Evolutionary conservation across 2,329 filamentous ascomycete genomes (phyloP).

Genomic region (Hansfordia pulvinata): DNA sequence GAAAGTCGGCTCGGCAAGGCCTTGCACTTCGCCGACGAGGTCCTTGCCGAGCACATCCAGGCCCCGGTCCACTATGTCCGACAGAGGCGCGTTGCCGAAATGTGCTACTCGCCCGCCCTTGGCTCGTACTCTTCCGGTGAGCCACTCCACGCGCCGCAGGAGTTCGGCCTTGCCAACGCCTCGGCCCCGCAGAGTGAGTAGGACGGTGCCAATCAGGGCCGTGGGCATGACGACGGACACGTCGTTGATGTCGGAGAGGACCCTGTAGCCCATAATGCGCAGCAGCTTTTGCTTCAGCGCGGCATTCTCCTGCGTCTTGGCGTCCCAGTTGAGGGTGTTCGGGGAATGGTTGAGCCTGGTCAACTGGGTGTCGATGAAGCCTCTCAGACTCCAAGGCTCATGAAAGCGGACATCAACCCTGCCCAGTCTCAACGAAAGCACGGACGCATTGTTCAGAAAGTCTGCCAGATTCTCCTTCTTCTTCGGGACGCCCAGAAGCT

Average conservation of each 20-base stretch:
- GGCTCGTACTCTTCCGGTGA: slow-evolving; percentile 64
- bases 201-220: slow-evolving; percentile 83
- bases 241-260: slow-evolving; percentile 86
- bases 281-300: slow-evolving; percentile 58
- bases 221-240: slow-evolving; percentile 98
- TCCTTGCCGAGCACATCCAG: slow-evolving; percentile 85
- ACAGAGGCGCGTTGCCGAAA: slow-evolving; percentile 69
- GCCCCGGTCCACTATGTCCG: slow-evolving; percentile 74
- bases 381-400: slow-evolving; percentile 81
- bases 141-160: slow-evolving; percentile 79
- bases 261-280: slow-evolving; percentile 79
- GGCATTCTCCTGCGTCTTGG: slow-evolving; percentile 31
- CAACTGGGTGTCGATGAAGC: slow-evolving; percentile 69
- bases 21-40: slow-evolving; percentile 67
- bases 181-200: slow-evolving; percentile 80
- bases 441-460: slow-evolving; percentile 78
- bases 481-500: slow-evolving; percentile 87
- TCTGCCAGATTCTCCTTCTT: slow-evolving; percentile 87
- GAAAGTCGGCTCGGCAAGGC: slow-evolving; percentile 79
- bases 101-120: slow-evolving; percentile 91
- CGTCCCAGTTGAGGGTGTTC: slow-evolving; percentile 28
- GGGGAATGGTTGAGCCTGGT: slow-evolving; percentile 39
- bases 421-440: slow-evolving; percentile 78
- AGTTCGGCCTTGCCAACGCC: slow-evolving; percentile 83
- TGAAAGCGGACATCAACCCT: slow-evolving; percentile 93